phyloP scores from a whole-genome alignment of 2,329 filamentous ascomycete species.

The Septoria petroselini region DNA sequence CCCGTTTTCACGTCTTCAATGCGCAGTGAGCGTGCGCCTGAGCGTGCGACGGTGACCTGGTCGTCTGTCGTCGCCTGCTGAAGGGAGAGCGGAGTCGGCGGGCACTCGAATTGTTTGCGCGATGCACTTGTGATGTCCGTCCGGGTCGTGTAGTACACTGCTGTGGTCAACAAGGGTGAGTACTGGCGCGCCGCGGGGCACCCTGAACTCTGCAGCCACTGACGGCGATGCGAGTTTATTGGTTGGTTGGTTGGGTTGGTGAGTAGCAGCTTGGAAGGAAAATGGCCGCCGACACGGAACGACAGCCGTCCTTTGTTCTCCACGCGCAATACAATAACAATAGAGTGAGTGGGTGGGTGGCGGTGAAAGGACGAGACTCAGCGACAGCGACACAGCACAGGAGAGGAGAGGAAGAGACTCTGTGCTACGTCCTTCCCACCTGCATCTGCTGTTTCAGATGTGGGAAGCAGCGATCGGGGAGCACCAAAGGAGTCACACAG shows the following conservation, averaged over 20 bases:
- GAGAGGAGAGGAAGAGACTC: too few species aligned
- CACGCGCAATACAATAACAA: not conserved
- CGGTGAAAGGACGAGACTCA: too few species aligned
- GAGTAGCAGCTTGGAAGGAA: not conserved
- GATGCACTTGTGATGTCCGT: not conserved
- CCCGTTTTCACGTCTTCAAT: not conserved
- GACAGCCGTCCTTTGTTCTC: not conserved
- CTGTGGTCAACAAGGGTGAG: slow-evolving; percentile 10
- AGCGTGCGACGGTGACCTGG: slow-evolving; percentile 5
- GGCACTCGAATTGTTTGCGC: not conserved
- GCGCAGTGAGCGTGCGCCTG: slow-evolving; percentile 7
- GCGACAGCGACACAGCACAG: too few species aligned
- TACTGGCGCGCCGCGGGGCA: not conserved
- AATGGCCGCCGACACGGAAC: not conserved
- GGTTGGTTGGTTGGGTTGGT: not conserved
- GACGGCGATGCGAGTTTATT: not conserved
- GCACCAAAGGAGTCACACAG: too few species aligned
- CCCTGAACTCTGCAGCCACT: slow-evolving; percentile 12
- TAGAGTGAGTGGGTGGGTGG: not conserved
- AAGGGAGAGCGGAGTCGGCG: not conserved
- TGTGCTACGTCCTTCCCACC: too few species aligned
- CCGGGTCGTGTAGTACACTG: not conserved
- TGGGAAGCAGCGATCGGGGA: too few species aligned
- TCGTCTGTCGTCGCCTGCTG: not conserved
- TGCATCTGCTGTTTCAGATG: too few species aligned